phyloP scores from a whole-genome alignment of 805 yeast genomes.

The Wickerhamomyces sydowiorum region DNA sequence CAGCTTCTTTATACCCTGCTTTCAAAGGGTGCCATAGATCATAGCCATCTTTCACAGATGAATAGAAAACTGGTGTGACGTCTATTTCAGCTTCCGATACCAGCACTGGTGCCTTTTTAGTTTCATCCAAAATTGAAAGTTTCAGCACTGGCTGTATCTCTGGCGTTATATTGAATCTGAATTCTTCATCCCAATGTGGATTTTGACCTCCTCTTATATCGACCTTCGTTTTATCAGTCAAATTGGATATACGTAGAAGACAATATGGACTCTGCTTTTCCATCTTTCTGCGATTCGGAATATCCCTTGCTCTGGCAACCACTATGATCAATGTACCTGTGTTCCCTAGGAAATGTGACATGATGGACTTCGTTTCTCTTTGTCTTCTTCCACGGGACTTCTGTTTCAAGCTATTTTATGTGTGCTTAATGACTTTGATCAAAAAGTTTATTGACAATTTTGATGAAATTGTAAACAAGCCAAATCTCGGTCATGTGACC shows the following conservation, averaged over 20 bases:
- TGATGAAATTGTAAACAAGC: background rate
- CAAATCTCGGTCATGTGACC: background rate
- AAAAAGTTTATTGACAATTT: background rate
- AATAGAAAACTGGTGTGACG: conserved; percentile 63
- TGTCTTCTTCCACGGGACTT: too few relatives aligned
- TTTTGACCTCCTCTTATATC: conserved; percentile 90
- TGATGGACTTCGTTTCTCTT: background rate
- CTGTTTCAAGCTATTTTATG: too few relatives aligned
- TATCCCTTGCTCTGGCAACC: conserved; percentile 74
- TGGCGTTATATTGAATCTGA: conserved; percentile 59
- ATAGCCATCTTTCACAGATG: conserved; percentile 65
- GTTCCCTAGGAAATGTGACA: conserved; percentile 25
- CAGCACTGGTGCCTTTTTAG: conserved; percentile 78
- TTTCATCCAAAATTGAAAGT: conserved; percentile 77
- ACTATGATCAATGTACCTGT: conserved; percentile 63
- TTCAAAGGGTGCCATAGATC: conserved; percentile 80
- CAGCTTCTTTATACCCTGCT: conserved; percentile 72
- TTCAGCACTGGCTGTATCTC: conserved; percentile 59
- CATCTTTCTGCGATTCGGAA: conserved; percentile 78
- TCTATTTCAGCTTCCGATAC: conserved; percentile 81
- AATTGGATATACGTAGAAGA: conserved; percentile 72
- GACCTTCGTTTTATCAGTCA: conserved; percentile 72
- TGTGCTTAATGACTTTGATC: background rate
- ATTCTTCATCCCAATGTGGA: conserved; percentile 81
- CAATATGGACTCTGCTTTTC: conserved; percentile 95